These are phyloP conservation scores for Ormosia emarginata DNA, from an alignment of 306 rosid genomes.

Conservation along the genomic window DNA sequence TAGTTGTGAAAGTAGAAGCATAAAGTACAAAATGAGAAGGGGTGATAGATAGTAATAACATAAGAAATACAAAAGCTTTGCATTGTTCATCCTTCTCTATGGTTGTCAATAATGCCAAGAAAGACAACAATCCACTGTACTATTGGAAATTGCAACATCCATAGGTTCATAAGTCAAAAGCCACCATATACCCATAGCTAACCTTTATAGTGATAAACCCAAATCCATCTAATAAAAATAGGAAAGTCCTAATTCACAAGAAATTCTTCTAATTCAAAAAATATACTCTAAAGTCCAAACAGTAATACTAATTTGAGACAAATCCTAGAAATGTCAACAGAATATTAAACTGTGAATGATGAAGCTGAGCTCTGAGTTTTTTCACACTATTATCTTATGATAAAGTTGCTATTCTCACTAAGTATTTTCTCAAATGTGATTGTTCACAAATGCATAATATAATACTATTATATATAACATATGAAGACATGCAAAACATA, in stretches of 20 bases:
- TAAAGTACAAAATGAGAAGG: not conserved
- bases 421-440: not conserved
- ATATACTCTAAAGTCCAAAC: not conserved
- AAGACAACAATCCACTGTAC: not conserved
- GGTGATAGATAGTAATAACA: not conserved
- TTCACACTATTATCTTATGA: not conserved
- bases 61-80: not conserved
- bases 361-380: not conserved
- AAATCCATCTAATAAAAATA: not conserved
- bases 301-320: not conserved
- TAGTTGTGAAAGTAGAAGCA: not conserved
- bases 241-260: not conserved
- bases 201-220: not conserved
- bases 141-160: not conserved
- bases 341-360: not conserved
- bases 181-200: not conserved
- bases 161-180: slow-evolving; percentile 5
- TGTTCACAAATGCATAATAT: not conserved
- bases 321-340: not conserved
- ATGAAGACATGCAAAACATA: not conserved
- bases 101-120: not conserved
- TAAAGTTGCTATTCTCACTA: not conserved
- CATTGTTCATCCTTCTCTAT: not conserved
- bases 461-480: not conserved
- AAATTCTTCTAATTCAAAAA: not conserved